Percentiles rank a stretch among this genome's conserved stretches.
phyloP scores from a whole-genome alignment of 345 rosid genomes.

The Arabis hirsuta region DNA sequence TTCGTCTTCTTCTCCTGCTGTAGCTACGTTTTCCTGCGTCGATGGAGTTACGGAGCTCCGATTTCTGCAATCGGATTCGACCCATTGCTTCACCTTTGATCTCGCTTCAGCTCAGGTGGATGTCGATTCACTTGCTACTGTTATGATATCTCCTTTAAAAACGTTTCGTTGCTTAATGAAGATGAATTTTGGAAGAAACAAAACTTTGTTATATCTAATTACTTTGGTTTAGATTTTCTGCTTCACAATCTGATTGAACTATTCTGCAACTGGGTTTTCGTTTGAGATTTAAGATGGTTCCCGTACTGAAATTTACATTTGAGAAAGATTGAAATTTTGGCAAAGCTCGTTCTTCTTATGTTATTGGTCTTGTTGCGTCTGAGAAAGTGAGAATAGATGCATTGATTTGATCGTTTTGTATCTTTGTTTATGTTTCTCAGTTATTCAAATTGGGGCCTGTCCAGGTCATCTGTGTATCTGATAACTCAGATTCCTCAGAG shows the following conservation, averaged over 20 bases:
- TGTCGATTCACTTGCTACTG: constrained; percentile 14
- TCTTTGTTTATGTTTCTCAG: constrained; percentile 48
- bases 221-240: constrained; percentile 25
- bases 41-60: constrained; percentile 63
- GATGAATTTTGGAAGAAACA: background rate
- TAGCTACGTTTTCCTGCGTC: constrained; percentile 61
- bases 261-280: background rate
- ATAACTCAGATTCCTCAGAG: constrained; percentile 49
- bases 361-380: background rate
- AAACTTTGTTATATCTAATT: background rate
- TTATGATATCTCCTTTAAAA: constrained; percentile 8
- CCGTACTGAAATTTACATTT: background rate
- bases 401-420: constrained; percentile 9
- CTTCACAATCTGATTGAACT: background rate
- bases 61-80: constrained; percentile 51
- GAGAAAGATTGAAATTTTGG: constrained; percentile 20
- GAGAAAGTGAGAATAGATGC: background rate
- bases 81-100: constrained; percentile 50
- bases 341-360: background rate
- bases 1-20: constrained; percentile 51
- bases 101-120: constrained; percentile 59
- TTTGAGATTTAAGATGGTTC: constrained; percentile 8
- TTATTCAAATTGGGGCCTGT: constrained; percentile 76
- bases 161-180: constrained; percentile 28
- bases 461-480: constrained; percentile 69